These are phyloP conservation scores for Brassica incana DNA, from an alignment of 345 rosid genomes.

Conservation along the genomic window DNA sequence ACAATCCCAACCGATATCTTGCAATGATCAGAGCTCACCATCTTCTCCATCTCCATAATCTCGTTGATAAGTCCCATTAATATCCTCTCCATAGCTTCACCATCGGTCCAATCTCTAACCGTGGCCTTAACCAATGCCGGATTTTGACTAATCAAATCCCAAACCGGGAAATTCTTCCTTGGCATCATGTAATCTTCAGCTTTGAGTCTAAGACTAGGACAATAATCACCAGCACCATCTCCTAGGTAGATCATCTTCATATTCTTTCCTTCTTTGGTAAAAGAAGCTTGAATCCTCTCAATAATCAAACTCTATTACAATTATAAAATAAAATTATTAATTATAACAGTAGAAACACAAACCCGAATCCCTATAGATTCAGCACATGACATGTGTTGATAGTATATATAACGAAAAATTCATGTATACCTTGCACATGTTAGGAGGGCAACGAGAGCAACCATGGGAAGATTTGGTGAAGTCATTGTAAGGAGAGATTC, in stretches of 20 bases:
- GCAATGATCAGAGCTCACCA: conserved; percentile 25
- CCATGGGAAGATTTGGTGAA: conserved; percentile 60
- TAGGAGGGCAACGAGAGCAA: conserved; percentile 77
- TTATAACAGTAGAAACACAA: not conserved
- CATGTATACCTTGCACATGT: conserved; percentile 86
- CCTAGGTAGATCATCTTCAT: conserved; percentile 70
- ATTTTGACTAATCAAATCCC: conserved; percentile 66
- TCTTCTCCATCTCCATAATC: conserved; percentile 2
- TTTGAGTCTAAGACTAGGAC: conserved; percentile 67
- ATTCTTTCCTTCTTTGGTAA: conserved; percentile 46
- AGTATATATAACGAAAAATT: not conserved
- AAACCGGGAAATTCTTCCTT: conserved; percentile 74
- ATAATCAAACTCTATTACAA: conserved; percentile 49
- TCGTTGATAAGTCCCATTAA: conserved; percentile 22
- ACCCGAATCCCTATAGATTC: not conserved
- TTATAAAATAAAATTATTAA: not conserved
- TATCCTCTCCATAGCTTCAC: conserved; percentile 47
- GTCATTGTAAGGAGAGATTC: conserved; percentile 65
- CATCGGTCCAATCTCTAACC: conserved; percentile 73
- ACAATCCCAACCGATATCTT: conserved; percentile 33
- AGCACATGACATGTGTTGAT: not conserved
- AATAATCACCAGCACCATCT: conserved; percentile 81
- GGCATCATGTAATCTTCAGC: conserved; percentile 71
- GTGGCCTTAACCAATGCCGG: conserved; percentile 61
- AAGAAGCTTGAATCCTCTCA: conserved; percentile 62